Base-by-base conservation (phyloP, 768 basidiomycete genomes). In the Sistotremastrum niveocremeum region DNA sequence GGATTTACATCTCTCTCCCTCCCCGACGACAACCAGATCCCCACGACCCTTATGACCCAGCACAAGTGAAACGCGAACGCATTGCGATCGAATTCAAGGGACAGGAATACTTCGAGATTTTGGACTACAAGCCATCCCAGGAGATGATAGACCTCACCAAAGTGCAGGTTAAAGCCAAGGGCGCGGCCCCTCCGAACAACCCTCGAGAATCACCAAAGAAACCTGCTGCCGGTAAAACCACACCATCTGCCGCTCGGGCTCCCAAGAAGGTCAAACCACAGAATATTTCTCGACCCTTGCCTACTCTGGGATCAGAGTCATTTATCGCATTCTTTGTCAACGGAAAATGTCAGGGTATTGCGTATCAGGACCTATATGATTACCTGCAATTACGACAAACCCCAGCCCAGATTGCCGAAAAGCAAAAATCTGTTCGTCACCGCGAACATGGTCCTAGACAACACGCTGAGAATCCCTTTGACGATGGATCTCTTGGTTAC, bases 401-500 rank as follows among this genome's bases (percentile, higher is more conserved):
- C 7, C 68, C 73, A 3, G 72, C 69, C 28, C 72, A 74, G 6
- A 70, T 73, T 41, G 84, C 83, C 59, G 72, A 72, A 6, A 77
- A 78, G 55, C 77, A 76, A 47, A 76, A 74, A 57, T 46, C 33
- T 36, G 79, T 74, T 55, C 71, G 73, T 35, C 63, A 70, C n/a
- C 73, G 74, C 46, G 75, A 79, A 57, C 79, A 76, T 42, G 77
- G 79, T 41, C 60, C 66, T 7, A 77, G 80, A 44, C 79, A 84
- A 54, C 81, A 83, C 57, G 72, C 73, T 49, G 84, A 87, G 63
- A 91, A 91, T 51, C 75, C 75, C 3, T 86, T 89, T 55, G 91
- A 99, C 60, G 95, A 99, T 60, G 95, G 94, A 12, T 80, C 84
- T 12, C 66, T 95, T 5, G 95, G 95, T 1, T 99, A 99, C 63